A percentile compares a stretch with the other conserved stretches of the same genome.
phyloP scores from a whole-genome alignment of 345 rosid species.

The Dimocarpus longan region DNA sequence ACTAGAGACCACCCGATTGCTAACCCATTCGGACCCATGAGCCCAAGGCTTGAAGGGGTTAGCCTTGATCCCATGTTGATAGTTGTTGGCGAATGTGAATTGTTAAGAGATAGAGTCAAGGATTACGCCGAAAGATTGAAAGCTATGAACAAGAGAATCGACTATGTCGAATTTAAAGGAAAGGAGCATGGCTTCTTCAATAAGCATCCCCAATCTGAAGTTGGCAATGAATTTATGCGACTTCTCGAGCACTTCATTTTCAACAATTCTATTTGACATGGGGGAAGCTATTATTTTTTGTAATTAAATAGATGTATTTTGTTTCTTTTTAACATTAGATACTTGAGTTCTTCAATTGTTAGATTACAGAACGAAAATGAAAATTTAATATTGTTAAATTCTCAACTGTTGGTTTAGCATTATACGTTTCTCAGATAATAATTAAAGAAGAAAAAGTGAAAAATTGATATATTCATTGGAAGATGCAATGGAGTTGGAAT shows the following conservation, averaged over 20 bases:
- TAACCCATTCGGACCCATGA: conserved; percentile 2
- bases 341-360: no score
- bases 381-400: no score
- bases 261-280: neutral
- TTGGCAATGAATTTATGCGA: neutral
- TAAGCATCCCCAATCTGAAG: neutral
- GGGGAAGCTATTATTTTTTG: no score
- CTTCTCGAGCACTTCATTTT: neutral
- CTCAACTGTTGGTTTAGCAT: no score
- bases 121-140: neutral
- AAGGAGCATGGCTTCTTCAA: conserved; percentile 5
- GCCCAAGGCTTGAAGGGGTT: neutral
- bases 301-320: no score
- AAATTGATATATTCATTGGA: no score
- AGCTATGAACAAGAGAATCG: neutral
- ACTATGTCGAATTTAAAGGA: neutral
- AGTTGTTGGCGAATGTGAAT: neutral
- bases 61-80: conserved; percentile 6
- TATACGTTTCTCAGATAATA: no score
- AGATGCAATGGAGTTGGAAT: no score
- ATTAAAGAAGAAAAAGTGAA: no score
- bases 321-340: no score
- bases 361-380: no score
- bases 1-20: conserved; percentile 11
- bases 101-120: conserved; percentile 2